Evolutionary conservation across 202 grass and related monocot genomes (phyloP).

Genomic region (Eragrostis tef): DNA sequence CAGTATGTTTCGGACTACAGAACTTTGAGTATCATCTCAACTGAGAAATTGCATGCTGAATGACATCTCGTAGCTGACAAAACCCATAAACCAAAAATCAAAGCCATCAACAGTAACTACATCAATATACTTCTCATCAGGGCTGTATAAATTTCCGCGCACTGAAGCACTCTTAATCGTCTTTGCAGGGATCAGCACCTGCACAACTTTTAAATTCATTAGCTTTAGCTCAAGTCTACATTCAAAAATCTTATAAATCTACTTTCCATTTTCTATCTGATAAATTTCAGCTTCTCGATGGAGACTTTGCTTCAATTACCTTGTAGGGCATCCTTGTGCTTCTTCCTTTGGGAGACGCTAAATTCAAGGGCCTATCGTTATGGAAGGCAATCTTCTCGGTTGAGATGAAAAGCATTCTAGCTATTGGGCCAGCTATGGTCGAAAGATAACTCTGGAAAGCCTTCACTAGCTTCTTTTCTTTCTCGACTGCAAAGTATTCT

Average conservation of each 20-base stretch:
- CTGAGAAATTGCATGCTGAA: conserved; percentile 61
- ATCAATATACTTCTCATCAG: conserved; percentile 79
- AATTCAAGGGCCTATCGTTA: conserved; percentile 62
- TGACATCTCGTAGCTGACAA: conserved; percentile 63
- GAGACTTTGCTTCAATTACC: conserved; percentile 54
- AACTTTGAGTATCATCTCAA: conserved; percentile 48
- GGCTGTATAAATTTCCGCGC: conserved; percentile 66
- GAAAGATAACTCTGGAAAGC: conserved; percentile 89
- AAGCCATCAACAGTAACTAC: conserved; percentile 79
- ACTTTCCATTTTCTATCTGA: conserved; percentile 33
- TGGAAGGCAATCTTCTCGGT: conserved; percentile 73
- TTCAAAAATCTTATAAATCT: conserved; percentile 16
- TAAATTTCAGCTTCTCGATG: conserved; percentile 15
- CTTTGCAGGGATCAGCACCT: conserved; percentile 70
- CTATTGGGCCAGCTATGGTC: conserved; percentile 79
- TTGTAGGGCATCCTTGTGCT: conserved; percentile 65
- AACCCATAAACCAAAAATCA: conserved; percentile 95
- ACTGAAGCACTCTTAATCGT: conserved; percentile 61
- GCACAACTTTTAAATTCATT: conserved; percentile 38
- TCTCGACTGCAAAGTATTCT: conserved; percentile 58
- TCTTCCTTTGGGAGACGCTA: conserved; percentile 62
- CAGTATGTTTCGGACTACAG: conserved; percentile 36
- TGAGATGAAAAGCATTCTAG: conserved; percentile 80
- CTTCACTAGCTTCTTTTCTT: conserved; percentile 73
- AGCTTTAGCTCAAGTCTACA: conserved; percentile 35